phyloP scores from a whole-genome alignment of 1,284 basidiomycete species.

The Leccinum pachyderme region DNA sequence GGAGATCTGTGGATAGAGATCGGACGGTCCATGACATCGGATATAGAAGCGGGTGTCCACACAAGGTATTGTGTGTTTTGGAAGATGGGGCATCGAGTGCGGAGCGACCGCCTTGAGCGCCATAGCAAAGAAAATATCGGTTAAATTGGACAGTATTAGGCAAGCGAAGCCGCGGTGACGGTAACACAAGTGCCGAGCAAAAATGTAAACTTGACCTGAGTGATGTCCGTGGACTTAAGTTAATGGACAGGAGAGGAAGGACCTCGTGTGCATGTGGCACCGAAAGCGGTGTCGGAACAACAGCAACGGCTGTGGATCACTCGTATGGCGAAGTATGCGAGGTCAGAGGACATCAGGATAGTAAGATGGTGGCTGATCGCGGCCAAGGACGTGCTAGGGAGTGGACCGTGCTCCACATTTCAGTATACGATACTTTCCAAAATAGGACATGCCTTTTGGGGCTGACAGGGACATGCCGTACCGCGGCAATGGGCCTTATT shows the following conservation, averaged over 20 bases:
- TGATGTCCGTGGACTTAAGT: slow-evolving; percentile 40
- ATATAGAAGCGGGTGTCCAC: slow-evolving; percentile 11
- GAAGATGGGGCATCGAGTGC: slow-evolving; percentile 26
- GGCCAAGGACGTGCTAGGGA: slow-evolving; percentile 6
- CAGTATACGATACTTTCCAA: slow-evolving; percentile 24
- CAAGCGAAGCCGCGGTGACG: slow-evolving; percentile 41
- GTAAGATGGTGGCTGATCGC: slow-evolving; percentile 16
- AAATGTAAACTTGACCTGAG: slow-evolving; percentile 27
- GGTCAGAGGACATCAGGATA: slow-evolving; percentile 7
- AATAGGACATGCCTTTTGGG: slow-evolving; percentile 29
- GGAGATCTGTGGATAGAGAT: slow-evolving; percentile 24
- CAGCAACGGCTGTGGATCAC: slow-evolving; percentile 19
- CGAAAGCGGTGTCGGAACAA: slow-evolving; percentile 32
- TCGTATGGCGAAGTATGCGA: slow-evolving; percentile 14
- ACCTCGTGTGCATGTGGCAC: slow-evolving; percentile 38
- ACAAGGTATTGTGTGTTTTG: slow-evolving; percentile 20
- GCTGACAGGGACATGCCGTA: slow-evolving; percentile 27
- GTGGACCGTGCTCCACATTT: not conserved
- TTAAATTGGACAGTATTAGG: slow-evolving; percentile 28
- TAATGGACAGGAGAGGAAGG: slow-evolving; percentile 37
- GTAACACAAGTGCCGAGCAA: slow-evolving; percentile 35
- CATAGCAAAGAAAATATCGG: slow-evolving; percentile 38
- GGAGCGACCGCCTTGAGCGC: slow-evolving; percentile 23
- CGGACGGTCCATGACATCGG: slow-evolving; percentile 14
- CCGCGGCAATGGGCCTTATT: slow-evolving; percentile 29